Conservation (phyloP, 768 basidiomycete genomes). For the Podaxis mareebaensis region DNA sequence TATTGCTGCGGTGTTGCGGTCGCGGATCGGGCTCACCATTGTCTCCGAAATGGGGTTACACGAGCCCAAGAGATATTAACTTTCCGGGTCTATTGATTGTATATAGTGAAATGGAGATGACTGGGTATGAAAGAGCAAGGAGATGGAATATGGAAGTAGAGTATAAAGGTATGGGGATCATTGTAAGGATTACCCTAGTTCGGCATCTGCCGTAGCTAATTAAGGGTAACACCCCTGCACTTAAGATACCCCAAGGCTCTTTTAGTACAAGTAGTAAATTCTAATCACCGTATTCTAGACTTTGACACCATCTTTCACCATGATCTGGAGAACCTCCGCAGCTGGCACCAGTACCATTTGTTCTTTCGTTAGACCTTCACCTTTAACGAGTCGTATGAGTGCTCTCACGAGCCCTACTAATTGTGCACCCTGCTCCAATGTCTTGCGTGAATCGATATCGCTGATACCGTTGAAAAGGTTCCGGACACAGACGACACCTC, state of each 20-base stretch:
- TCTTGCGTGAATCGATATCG: constrained; percentile 36
- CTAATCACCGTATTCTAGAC: constrained; percentile 1
- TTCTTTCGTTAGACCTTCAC: constrained; percentile 29
- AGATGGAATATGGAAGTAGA: not conserved
- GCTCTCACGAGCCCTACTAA: constrained; percentile 53
- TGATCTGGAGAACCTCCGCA: constrained; percentile 48
- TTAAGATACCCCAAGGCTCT: not conserved
- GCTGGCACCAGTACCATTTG: constrained; percentile 48
- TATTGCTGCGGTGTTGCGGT: not conserved
- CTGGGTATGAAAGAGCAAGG: not conserved
- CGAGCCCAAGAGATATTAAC: not conserved
- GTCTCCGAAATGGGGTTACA: not conserved
- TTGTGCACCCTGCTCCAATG: constrained; percentile 52
- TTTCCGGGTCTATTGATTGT: not conserved
- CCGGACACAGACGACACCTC: constrained; percentile 73
- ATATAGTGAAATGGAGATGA: not conserved
- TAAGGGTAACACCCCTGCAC: not conserved
- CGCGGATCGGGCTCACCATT: constrained; percentile 22
- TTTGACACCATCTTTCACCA: constrained; percentile 19
- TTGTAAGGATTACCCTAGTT: not conserved
- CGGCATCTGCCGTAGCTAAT: constrained; percentile 11
- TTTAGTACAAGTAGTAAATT: not conserved
- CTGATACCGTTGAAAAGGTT: constrained; percentile 58
- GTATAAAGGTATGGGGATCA: not conserved
- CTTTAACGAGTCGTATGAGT: constrained; percentile 51